These are phyloP conservation scores for Hordeum vulgare DNA, from an alignment of 176 grass and related monocot genomes.

Conservation along the genomic window MorexV3_pseudomolecules_assembly NC_058518.1:346515253-346515752, in stretches of 20 bases:
- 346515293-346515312: neutral
- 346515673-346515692: conserved; percentile 83
- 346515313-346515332: neutral
- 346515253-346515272: neutral
- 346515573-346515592: conserved; percentile 81
- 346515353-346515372: neutral
- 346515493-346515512: too few species aligned
- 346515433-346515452: neutral
- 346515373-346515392: neutral
- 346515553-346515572: conserved; percentile 82
- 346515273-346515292: neutral
- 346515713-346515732: conserved; percentile 31
- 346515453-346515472: neutral
- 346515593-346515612: conserved; percentile 71
- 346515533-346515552: neutral
- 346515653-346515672: conserved; percentile 79
- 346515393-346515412: neutral
- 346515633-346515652: conserved; percentile 84
- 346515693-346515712: conserved; percentile 72
- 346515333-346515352: neutral
- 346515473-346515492: too few species aligned
- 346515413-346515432: conserved; percentile 1
- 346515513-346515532: neutral
- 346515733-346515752: neutral
- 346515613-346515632: conserved; percentile 76